Percentiles rank a stretch among this genome's conserved stretches.
Conservation (phyloP, 306 rosid genomes). For the Delonix regia region DNA sequence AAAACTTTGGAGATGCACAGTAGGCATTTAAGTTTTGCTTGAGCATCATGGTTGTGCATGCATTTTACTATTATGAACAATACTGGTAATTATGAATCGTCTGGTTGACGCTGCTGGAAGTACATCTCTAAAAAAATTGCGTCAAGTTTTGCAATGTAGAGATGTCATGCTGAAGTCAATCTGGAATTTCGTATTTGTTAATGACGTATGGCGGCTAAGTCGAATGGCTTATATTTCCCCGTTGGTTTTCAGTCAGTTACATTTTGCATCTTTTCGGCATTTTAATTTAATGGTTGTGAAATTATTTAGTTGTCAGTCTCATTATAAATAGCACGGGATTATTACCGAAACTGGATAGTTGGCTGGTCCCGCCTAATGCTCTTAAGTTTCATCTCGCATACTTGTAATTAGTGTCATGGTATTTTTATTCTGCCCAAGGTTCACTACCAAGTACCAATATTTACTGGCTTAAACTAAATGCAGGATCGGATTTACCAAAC, state of each 20-base stretch:
- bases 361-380: neutral
- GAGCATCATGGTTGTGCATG: neutral
- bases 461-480: slow-evolving; percentile 7
- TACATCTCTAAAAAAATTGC: neutral
- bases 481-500: neutral
- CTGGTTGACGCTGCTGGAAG: neutral
- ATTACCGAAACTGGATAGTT: slow-evolving; percentile 1
- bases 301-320: neutral
- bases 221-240: neutral
- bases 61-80: neutral
- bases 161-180: neutral
- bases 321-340: neutral
- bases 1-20: slow-evolving; percentile 65
- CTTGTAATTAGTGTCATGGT: neutral
- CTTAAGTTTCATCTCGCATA: neutral
- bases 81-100: neutral
- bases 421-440: neutral
- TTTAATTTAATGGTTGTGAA: neutral
- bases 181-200: slow-evolving; percentile 8
- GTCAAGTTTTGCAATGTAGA: neutral
- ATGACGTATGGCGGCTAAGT: neutral
- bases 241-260: neutral
- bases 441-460: neutral
- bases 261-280: neutral
- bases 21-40: slow-evolving; percentile 42